These are phyloP conservation scores for Phyllosticta citrichinensis DNA, from an alignment of 2,329 filamentous ascomycete species.

Conservation along the genomic window DNA sequence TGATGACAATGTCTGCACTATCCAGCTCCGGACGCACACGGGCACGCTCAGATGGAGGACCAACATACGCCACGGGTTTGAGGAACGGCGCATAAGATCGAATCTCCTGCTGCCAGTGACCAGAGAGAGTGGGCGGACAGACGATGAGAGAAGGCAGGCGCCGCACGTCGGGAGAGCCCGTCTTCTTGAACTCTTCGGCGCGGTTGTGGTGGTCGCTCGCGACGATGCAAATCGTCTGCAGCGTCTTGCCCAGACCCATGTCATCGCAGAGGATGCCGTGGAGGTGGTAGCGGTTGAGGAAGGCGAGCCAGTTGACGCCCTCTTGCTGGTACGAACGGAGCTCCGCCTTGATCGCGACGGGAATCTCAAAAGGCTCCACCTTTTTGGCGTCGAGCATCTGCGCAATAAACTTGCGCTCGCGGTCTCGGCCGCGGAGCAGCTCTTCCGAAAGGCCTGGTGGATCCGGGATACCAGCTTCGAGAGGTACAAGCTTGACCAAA, in stretches of 20 bases:
- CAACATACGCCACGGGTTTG: constrained; percentile 80
- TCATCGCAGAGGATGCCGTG: constrained; percentile 98
- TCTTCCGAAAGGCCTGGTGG: constrained; percentile 86
- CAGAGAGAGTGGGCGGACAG: constrained; percentile 89
- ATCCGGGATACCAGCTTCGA: constrained; percentile 95
- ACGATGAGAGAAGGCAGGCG: constrained; percentile 86
- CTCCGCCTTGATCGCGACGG: constrained; percentile 93
- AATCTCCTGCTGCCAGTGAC: constrained; percentile 98
- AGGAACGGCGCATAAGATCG: constrained; percentile 93
- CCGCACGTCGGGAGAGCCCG: constrained; percentile 65
- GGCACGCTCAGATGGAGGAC: constrained; percentile 70
- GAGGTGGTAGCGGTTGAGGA: constrained; percentile 94
- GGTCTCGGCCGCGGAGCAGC: constrained; percentile 78
- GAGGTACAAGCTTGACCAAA: constrained; percentile 87
- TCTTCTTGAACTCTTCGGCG: constrained; percentile 80
- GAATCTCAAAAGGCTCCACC: constrained; percentile 86
- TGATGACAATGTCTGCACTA: constrained; percentile 85
- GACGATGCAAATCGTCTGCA: constrained; percentile 96
- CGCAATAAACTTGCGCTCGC: constrained; percentile 90
- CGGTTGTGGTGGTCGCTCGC: constrained; percentile 94
- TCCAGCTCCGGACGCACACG: constrained; percentile 59
- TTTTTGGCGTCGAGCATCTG: constrained; percentile 96
- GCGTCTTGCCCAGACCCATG: constrained; percentile 96
- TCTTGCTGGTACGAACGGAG: constrained; percentile 97
- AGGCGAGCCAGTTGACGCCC: constrained; percentile 96